phyloP scores from a whole-genome alignment of 2,329 filamentous ascomycete species.

The Diaporthe helianthi region DNA sequence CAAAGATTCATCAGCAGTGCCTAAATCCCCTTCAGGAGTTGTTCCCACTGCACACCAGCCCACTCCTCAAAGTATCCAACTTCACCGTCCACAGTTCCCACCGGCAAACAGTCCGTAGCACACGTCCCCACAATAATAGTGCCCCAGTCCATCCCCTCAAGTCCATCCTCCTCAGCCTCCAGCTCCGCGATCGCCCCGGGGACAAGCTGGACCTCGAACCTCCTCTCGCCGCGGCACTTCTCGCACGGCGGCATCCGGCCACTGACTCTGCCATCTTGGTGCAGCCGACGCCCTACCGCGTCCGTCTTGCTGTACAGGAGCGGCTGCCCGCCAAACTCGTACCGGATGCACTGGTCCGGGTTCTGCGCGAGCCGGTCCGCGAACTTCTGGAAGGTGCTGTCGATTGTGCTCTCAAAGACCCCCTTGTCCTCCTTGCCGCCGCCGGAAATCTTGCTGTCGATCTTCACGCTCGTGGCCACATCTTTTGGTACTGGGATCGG shows the following conservation, averaged over 20 bases:
- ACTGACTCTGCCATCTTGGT: conserved; percentile 38
- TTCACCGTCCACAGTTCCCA: conserved; percentile 63
- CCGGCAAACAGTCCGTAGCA: conserved; percentile 75
- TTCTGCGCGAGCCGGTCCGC: conserved; percentile 81
- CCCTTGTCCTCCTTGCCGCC: conserved; percentile 69
- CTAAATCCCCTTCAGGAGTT: conserved; percentile 56
- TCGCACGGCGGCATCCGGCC: conserved; percentile 74
- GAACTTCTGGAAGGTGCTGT: conserved; percentile 81
- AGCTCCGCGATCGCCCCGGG: conserved; percentile 78
- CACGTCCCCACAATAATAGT: conserved; percentile 90
- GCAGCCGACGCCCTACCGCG: conserved; percentile 71
- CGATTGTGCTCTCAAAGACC: conserved; percentile 76
- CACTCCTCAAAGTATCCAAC: conserved; percentile 91
- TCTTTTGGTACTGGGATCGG: conserved; percentile 56
- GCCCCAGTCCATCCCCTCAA: conserved; percentile 98
- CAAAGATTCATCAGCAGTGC: background rate
- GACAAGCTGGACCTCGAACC: conserved; percentile 92
- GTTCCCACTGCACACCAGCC: conserved; percentile 98
- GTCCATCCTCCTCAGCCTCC: conserved; percentile 77
- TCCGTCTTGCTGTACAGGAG: conserved; percentile 85
- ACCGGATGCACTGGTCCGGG: conserved; percentile 81
- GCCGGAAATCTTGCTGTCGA: conserved; percentile 44
- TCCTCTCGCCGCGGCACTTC: conserved; percentile 76
- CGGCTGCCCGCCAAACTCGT: conserved; percentile 76
- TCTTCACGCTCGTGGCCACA: conserved; percentile 54